Evolutionary conservation across 75 land plant genomes (phyloP), one percentile per base, ranked within the genome.

Genomic region (Sequoiadendron giganteum): DNA sequence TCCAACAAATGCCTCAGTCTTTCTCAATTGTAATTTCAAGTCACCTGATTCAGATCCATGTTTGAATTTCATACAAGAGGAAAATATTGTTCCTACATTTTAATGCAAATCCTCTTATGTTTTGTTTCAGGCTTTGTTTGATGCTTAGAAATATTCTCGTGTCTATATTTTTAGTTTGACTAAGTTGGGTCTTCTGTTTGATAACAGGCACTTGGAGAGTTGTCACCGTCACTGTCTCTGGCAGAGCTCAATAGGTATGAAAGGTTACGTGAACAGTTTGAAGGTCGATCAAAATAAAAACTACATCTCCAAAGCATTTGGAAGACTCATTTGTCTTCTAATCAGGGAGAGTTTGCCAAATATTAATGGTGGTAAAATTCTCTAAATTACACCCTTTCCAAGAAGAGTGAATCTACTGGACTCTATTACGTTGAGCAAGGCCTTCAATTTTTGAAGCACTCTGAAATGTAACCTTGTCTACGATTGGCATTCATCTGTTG

Each of bases 221-320:
- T 98, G 78, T 91, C 97, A 82, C 98, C 99, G 36, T 98, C 99
- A 8, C 91, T 98, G 10, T 96, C 99, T 28, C 72, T 92, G 91
- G 93, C 90, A 21, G 99, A 98, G 82, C 92, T 98, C 14, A 89
- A 87, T 36, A 96, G 94, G 58, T 96, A 98, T 85, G 98, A 98
- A 86, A 45, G 85, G 43, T 85, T 98, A 25, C 90, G 98, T 16
- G 90, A 89, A 28, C 96, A 98, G 87, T 92, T 96, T 85, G 95
- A 98, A 94, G 99, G 98, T 56, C 49, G 85, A 68, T 88, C 90
- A 52, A 91, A 85, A 54, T 92, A 75, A 90, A 19, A 86, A 21
- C 0, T 82, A 47, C 30, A 45, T n/a, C 5, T 45, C 13, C 5
- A 43, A 45, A 82, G 48, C 42, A 47, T 2, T 25, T 47, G 52